phyloP scores from a whole-genome alignment of 345 rosid genomes.

The Pugionium dolabratum region DNA sequence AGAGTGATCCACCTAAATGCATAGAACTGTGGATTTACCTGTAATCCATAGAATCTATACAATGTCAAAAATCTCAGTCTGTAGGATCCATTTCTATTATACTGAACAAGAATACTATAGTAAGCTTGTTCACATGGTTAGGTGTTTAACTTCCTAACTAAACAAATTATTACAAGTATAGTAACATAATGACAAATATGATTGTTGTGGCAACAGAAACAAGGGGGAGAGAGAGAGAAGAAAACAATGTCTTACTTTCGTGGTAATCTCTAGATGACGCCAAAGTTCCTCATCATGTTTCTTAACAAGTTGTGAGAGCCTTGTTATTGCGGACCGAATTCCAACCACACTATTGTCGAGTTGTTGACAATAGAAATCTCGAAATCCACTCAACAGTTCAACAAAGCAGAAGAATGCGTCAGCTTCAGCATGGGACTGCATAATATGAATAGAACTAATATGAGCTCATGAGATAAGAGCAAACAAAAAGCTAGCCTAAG shows the following conservation, averaged over 20 bases:
- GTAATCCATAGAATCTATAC: constrained; percentile 37
- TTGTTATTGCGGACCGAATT: constrained; percentile 82
- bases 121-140: background rate
- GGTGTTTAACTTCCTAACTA: background rate
- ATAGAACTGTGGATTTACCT: constrained; percentile 96
- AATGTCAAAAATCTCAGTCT: constrained; percentile 19
- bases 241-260: constrained; percentile 62
- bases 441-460: constrained; percentile 27
- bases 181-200: background rate
- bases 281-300: constrained; percentile 98
- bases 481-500: constrained; percentile 3
- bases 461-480: constrained; percentile 4
- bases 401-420: constrained; percentile 72
- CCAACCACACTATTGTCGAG: constrained; percentile 97
- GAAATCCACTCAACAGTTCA: constrained; percentile 90
- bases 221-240: background rate
- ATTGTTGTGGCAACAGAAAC: constrained; percentile 3
- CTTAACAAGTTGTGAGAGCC: constrained; percentile 76
- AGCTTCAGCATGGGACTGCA: constrained; percentile 46
- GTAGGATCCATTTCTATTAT: constrained; percentile 6
- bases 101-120: constrained; percentile 1
- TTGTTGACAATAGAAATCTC: constrained; percentile 96
- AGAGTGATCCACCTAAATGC: constrained; percentile 99
- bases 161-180: background rate
- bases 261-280: constrained; percentile 98